Evolutionary conservation across 371 early-diverging fungal genomes (phyloP).

Genomic region (Saksenaea oblongispora): DNA sequence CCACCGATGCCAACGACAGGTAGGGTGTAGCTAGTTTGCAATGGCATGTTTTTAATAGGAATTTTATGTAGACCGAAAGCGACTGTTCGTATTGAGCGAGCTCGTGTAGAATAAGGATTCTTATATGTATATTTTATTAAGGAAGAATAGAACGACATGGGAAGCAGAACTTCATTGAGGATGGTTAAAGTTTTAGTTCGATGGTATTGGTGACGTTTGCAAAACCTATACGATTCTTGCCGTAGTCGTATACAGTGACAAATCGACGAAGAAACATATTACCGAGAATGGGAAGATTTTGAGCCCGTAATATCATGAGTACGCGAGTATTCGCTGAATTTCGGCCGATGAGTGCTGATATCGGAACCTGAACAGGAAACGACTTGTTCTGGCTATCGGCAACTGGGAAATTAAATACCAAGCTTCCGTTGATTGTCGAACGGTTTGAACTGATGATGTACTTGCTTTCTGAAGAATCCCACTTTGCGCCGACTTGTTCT

Average conservation of each 20-base stretch:
- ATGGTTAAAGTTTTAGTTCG: not conserved
- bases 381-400: too few species aligned
- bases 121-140: not conserved
- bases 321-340: constrained; percentile 19
- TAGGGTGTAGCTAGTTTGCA: constrained; percentile 8
- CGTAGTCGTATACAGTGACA: constrained; percentile 47
- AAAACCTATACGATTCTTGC: constrained; percentile 42
- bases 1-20: constrained; percentile 62
- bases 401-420: too few species aligned
- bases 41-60: not conserved
- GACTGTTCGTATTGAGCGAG: constrained; percentile 36
- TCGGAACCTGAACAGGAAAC: not conserved
- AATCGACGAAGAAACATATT: constrained; percentile 42
- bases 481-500: too few species aligned
- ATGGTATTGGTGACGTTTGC: constrained; percentile 18
- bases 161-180: not conserved
- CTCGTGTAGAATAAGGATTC: constrained; percentile 29
- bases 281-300: constrained; percentile 30
- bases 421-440: too few species aligned
- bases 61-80: constrained; percentile 35
- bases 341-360: constrained; percentile 14
- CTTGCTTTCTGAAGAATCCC: too few species aligned
- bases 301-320: constrained; percentile 28
- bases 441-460: too few species aligned
- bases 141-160: not conserved